These are phyloP conservation scores for Pezicula neosporulosa DNA, from an alignment of 2,329 filamentous ascomycete species.

Conservation along the genomic window DNA sequence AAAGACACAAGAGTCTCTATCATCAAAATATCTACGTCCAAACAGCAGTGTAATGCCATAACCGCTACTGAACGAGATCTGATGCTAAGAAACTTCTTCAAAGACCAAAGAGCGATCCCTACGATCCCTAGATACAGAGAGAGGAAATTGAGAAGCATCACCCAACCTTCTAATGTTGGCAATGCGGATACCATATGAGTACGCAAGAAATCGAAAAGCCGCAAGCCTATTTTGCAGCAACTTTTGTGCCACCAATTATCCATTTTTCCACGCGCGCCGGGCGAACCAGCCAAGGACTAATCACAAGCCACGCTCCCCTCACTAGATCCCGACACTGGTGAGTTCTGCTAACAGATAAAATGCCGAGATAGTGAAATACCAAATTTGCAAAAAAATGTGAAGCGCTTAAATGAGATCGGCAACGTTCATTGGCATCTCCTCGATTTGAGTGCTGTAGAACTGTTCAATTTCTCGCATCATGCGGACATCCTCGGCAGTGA, in stretches of 20 bases:
- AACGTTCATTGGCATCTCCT: slow-evolving; percentile 99
- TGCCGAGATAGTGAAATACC: slow-evolving; percentile 28
- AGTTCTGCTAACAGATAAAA: slow-evolving; percentile 14
- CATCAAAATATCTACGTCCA: not conserved
- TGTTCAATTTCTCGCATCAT: slow-evolving; percentile 99
- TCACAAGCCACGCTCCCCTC: slow-evolving; percentile 25
- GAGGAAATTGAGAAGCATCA: slow-evolving; percentile 24
- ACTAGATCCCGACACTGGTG: slow-evolving; percentile 21
- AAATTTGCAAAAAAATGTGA: slow-evolving; percentile 13
- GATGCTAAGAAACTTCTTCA: slow-evolving; percentile 18
- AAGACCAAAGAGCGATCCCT: slow-evolving; percentile 25
- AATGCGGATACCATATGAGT: slow-evolving; percentile 18
- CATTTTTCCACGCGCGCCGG: slow-evolving; percentile 27
- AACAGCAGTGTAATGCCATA: not conserved
- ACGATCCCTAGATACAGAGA: slow-evolving; percentile 28
- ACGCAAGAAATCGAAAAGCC: slow-evolving; percentile 23
- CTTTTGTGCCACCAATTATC: slow-evolving; percentile 29
- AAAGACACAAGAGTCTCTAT: not conserved
- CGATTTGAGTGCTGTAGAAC: slow-evolving; percentile 99
- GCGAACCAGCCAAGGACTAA: slow-evolving; percentile 25
- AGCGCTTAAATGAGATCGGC: slow-evolving; percentile 66
- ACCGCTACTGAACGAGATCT: slow-evolving; percentile 12
- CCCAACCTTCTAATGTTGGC: slow-evolving; percentile 27
- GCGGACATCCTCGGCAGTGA: slow-evolving; percentile 96
- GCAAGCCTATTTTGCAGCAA: slow-evolving; percentile 23